A percentile compares a stretch with the other conserved stretches of the same genome.
Evolutionary conservation across 768 basidiomycete genomes (phyloP).

Genomic region (Tylopilus felleus): DNA sequence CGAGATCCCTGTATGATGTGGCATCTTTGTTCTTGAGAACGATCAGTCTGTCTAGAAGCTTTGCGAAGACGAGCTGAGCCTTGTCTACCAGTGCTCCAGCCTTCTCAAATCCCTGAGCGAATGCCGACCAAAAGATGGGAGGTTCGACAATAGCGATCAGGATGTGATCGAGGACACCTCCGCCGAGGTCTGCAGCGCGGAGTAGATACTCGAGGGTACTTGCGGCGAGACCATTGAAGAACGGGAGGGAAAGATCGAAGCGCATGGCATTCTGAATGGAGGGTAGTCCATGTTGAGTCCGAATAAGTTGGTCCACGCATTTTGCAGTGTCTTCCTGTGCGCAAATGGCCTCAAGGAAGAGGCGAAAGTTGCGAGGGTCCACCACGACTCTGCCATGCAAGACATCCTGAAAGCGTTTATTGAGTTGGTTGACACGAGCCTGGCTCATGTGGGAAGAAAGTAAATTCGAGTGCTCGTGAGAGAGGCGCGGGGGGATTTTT

Average conservation of each 20-base stretch:
- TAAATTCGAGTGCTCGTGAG: neutral
- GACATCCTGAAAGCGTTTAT: constrained; percentile 35
- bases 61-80: constrained; percentile 43
- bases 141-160: constrained; percentile 46
- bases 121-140: constrained; percentile 48
- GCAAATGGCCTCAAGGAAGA: constrained; percentile 48
- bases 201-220: constrained; percentile 39
- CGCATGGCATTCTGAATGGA: constrained; percentile 44
- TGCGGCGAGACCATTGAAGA: constrained; percentile 43
- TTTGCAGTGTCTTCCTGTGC: constrained; percentile 36
- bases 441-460: constrained; percentile 12
- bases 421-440: constrained; percentile 27
- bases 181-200: constrained; percentile 39
- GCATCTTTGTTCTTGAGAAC: constrained; percentile 34
- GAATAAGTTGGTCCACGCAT: constrained; percentile 39
- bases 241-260: constrained; percentile 35
- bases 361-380: constrained; percentile 18
- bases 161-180: constrained; percentile 42
- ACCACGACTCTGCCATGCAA: constrained; percentile 30
- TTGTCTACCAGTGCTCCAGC: constrained; percentile 29
- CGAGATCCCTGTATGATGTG: constrained; percentile 38
- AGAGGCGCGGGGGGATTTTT: neutral
- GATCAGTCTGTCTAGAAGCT: constrained; percentile 48
- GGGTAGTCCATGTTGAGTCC: constrained; percentile 34
- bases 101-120: constrained; percentile 34